These are phyloP conservation scores for Trametes pubescens DNA, from an alignment of 1,284 basidiomycete genomes.

Conservation along the genomic window DNA sequence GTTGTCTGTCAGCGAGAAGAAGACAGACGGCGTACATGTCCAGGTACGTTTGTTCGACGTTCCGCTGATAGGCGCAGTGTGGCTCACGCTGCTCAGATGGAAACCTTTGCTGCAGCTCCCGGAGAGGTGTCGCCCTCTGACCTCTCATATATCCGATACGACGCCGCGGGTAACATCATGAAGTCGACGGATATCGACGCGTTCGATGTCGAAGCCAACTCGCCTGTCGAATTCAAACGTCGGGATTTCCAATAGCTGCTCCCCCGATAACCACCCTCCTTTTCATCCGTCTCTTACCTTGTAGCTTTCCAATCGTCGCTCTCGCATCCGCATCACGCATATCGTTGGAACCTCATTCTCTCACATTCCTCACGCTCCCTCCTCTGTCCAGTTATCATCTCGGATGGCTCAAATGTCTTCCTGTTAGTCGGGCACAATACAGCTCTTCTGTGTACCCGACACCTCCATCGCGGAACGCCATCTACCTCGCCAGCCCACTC, in stretches of 20 bases:
- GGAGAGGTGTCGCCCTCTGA: constrained; percentile 44
- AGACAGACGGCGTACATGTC: constrained; percentile 54
- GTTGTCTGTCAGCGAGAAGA: constrained; percentile 46
- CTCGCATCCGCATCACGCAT: not conserved
- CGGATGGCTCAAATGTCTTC: not conserved
- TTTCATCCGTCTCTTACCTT: not conserved
- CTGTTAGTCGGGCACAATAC: not conserved
- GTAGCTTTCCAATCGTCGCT: not conserved
- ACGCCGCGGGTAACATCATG: constrained; percentile 56
- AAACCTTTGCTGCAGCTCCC: constrained; percentile 57
- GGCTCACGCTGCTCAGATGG: constrained; percentile 53
- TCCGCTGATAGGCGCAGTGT: not conserved
- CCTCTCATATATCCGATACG: constrained; percentile 53
- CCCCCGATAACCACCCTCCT: not conserved
- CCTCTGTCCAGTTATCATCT: not conserved
- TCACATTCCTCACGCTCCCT: not conserved
- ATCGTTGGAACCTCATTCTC: not conserved
- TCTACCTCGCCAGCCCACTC: not conserved
- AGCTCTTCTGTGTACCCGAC: not conserved
- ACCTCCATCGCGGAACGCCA: not conserved
- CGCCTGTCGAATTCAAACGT: constrained; percentile 69
- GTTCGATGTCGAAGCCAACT: constrained; percentile 64
- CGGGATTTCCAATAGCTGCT: constrained; percentile 34
- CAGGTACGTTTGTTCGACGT: constrained; percentile 48
- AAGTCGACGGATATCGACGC: constrained; percentile 44